Conservation (phyloP, 2,329 filamentous ascomycete genomes). For the Didymella keratinophila region DNA sequence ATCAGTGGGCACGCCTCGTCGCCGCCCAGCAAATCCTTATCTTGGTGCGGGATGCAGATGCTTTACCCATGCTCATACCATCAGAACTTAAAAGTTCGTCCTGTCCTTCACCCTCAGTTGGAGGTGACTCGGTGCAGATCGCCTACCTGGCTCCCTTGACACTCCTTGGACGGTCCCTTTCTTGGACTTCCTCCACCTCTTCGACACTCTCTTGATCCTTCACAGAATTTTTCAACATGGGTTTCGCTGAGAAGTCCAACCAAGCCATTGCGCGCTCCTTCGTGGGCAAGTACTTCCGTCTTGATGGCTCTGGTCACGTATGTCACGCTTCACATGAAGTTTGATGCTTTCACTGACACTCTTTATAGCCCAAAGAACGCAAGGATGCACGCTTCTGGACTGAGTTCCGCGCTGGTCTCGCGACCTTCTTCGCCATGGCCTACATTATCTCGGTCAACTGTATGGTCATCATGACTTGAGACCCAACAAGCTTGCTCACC, state of each 20-base stretch:
- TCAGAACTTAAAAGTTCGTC: constrained; percentile 26
- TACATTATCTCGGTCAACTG: constrained; percentile 72
- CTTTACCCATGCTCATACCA: constrained; percentile 26
- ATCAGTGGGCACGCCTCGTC: constrained; percentile 18
- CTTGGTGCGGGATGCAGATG: constrained; percentile 43
- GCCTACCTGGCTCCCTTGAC: constrained; percentile 16
- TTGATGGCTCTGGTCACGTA: constrained; percentile 85
- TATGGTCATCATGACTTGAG: constrained; percentile 41
- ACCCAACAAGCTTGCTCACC: constrained; percentile 15
- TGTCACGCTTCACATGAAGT: constrained; percentile 48
- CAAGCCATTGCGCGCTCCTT: constrained; percentile 43
- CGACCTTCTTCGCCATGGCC: constrained; percentile 64
- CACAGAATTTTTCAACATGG: constrained; percentile 36
- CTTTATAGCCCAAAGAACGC: constrained; percentile 68
- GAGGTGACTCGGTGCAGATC: constrained; percentile 23
- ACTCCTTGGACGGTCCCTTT: constrained; percentile 9
- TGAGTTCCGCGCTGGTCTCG: constrained; percentile 82
- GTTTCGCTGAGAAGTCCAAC: constrained; percentile 48
- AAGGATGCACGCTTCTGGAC: constrained; percentile 82
- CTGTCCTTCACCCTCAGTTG: constrained; percentile 12
- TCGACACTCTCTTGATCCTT: constrained; percentile 9
- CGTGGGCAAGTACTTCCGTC: constrained; percentile 66
- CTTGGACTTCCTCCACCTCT: constrained; percentile 5
- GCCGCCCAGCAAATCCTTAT: constrained; percentile 44
- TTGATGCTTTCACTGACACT: constrained; percentile 29